Base-by-base conservation (phyloP, 805 yeast genomes). In the Isabelozyma heimii region DNA sequence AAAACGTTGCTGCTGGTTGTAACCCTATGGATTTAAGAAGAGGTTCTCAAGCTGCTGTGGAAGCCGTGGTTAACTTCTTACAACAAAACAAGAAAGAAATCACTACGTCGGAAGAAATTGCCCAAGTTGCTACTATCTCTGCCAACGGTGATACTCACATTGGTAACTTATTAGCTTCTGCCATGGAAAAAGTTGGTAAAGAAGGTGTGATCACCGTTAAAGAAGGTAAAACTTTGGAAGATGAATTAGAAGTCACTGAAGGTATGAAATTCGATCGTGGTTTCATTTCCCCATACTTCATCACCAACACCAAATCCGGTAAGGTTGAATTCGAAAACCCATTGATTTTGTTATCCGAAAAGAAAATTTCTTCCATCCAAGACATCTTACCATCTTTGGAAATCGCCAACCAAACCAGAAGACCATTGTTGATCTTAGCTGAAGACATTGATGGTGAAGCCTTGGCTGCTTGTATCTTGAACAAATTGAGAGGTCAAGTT, bases 191-290 rank as follows among this genome's bases (percentile, higher is more conserved):
- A 72, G 99, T 92, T 52, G 99, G 99, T 61, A 91, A 92, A 75
- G 98, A 92, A 72, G 99, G 99, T 79, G 98, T 92, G 55, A 91
- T 92, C 70, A 92, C 98, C 59, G 94, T 92, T 63, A 92, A 87
- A 79, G 97, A 90, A 73, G 98, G 98, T 61, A 91, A 90, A 80
- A 94, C 97, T 60, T 78, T 92, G 61, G 97, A 89, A 70, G 99
- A 92, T 69, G 96, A 90, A 72, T 83, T 92, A 61, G 97, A 91
- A 75, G 95, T 92, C 52, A 94, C 79, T 52, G 97, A 92, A 77
- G 99, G 99, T 75, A 90, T 92, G 96, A 85, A 92, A 76, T 92
- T 94, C 67, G 97, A 91, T 77, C 89, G 98, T 66, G 98, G 98
- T 61, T 94, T 82, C 81, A 89, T 92, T 65, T 89, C 97, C 42